These are phyloP conservation scores for Pyracantha coccinea DNA, from an alignment of 331 rosid species.

Conservation along the genomic window DNA sequence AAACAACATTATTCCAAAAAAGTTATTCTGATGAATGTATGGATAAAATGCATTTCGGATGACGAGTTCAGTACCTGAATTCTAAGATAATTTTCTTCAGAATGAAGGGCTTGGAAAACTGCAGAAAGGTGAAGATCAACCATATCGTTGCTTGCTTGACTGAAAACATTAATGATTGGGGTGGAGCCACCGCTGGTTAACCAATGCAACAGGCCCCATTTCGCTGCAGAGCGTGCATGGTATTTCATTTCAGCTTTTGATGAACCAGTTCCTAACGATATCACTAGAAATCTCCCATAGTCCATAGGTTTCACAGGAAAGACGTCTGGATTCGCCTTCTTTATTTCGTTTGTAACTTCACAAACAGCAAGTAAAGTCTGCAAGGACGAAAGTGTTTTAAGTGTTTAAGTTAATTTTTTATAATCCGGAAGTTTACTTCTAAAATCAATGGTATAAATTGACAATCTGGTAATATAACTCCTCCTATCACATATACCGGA, in stretches of 20 bases:
- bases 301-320: conserved; percentile 29
- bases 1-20: too few relatives aligned
- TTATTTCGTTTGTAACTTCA: conserved; percentile 28
- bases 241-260: conserved; percentile 25
- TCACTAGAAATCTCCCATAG: conserved; percentile 32
- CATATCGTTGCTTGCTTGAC: conserved; percentile 37
- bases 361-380: conserved; percentile 42
- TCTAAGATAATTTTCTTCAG: conserved; percentile 36
- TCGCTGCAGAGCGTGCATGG: conserved; percentile 24
- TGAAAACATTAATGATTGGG: conserved; percentile 32
- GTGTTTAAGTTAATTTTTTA: neutral
- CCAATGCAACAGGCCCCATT: conserved; percentile 50
- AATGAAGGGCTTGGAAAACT: conserved; percentile 27
- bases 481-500: conserved; percentile 17
- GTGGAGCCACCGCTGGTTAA: conserved; percentile 29
- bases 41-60: too few relatives aligned
- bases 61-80: conserved; percentile 30
- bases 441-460: neutral
- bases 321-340: conserved; percentile 4
- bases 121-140: conserved; percentile 35
- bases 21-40: too few relatives aligned
- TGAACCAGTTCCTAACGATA: conserved; percentile 48
- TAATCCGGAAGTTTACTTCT: neutral
- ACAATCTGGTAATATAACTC: neutral
- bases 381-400: neutral